phyloP scores from a whole-genome alignment of 192 early-diverging fungal genomes.

The Geranomyces variabilis region DNA sequence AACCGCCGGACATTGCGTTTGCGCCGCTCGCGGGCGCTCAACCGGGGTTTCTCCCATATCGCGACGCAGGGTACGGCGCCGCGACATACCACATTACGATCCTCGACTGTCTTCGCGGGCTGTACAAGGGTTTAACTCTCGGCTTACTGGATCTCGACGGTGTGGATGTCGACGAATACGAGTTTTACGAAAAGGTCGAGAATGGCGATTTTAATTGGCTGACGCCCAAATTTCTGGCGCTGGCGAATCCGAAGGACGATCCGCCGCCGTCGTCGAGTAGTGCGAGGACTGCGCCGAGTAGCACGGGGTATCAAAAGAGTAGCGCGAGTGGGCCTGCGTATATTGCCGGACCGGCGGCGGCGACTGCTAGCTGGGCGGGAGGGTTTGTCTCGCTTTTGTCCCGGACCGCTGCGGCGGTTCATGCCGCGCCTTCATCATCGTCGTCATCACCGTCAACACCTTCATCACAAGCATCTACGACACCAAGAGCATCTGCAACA shows the following conservation, averaged over 20 bases:
- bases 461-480: neutral
- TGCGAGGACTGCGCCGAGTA: neutral
- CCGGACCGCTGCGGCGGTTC: neutral
- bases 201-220: constrained; percentile 80
- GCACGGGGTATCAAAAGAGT: constrained; percentile 6
- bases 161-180: constrained; percentile 71
- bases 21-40: constrained; percentile 50
- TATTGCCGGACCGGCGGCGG: neutral
- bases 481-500: neutral
- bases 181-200: constrained; percentile 70
- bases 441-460: neutral
- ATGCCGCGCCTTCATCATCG: neutral
- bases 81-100: constrained; percentile 69
- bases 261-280: constrained; percentile 16
- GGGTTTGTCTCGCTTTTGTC: neutral
- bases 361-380: neutral
- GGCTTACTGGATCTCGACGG: constrained; percentile 64
- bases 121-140: constrained; percentile 58
- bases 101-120: constrained; percentile 67
- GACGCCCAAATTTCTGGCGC: constrained; percentile 70
- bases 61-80: constrained; percentile 72
- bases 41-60: constrained; percentile 64
- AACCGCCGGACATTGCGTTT: constrained; percentile 68
- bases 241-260: constrained; percentile 67
- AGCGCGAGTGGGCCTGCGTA: no score